Evolutionary conservation across 2,329 filamentous ascomycete genomes (phyloP).

Genomic region (Verruconis gallopava): DNA sequence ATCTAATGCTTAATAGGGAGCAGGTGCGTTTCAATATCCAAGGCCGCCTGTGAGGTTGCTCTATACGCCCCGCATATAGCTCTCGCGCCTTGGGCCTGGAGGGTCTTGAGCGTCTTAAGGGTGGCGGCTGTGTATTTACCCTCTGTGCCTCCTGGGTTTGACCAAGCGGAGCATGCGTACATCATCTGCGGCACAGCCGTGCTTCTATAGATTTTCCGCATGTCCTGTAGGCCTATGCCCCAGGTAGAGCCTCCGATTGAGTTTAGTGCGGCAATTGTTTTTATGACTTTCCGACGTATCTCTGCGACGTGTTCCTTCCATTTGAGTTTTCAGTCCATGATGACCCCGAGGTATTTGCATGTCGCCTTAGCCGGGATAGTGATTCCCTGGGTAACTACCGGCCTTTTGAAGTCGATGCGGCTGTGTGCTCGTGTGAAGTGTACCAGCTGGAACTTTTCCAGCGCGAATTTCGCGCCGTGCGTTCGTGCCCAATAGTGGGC

Average conservation of each 20-base stretch:
- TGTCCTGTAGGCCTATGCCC: conserved; percentile 13
- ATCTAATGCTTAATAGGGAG: background rate
- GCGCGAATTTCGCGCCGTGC: conserved; percentile 18
- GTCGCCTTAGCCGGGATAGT: conserved; percentile 11
- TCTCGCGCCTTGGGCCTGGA: background rate
- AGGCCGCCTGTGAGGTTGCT: background rate
- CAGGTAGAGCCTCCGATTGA: conserved; percentile 13
- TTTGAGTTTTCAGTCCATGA: conserved; percentile 14
- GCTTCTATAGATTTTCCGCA: conserved; percentile 18
- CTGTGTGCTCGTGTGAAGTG: conserved; percentile 15
- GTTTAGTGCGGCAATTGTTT: conserved; percentile 12
- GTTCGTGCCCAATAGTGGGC: conserved; percentile 16
- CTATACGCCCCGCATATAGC: background rate
- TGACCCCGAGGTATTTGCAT: conserved; percentile 15
- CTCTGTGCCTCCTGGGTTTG: background rate
- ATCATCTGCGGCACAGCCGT: conserved; percentile 20
- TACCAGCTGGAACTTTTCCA: conserved; percentile 20
- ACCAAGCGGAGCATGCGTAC: conserved; percentile 13
- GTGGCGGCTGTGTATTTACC: background rate
- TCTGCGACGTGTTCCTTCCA: conserved; percentile 12
- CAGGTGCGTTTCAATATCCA: background rate
- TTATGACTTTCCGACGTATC: conserved; percentile 12
- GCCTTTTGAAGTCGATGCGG: conserved; percentile 8
- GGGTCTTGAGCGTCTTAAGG: background rate
- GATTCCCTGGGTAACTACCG: conserved; percentile 10